Percentiles rank a stretch among this genome's conserved stretches.
phyloP scores from a whole-genome alignment of 805 yeast genomes.

The Candida piceae region DNA sequence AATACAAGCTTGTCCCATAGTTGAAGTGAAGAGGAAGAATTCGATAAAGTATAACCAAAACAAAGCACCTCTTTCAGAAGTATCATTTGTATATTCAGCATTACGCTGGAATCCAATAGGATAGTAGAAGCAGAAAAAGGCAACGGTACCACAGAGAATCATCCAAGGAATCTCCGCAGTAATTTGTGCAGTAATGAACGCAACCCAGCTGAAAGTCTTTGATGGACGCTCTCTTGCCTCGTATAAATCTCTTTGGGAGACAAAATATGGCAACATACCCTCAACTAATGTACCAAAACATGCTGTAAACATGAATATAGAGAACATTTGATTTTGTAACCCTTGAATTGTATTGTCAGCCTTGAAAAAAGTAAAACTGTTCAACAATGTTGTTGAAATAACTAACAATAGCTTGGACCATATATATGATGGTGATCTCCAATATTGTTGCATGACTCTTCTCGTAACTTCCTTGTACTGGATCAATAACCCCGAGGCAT shows the following conservation, averaged over 20 bases:
- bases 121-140: constrained; percentile 58
- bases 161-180: constrained; percentile 62
- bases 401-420: constrained; percentile 52
- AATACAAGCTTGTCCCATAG: constrained; percentile 51
- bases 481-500: constrained; percentile 36
- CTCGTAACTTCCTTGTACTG: constrained; percentile 40
- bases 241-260: constrained; percentile 54
- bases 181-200: constrained; percentile 56
- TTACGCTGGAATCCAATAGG: constrained; percentile 61
- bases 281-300: constrained; percentile 49
- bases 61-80: constrained; percentile 46
- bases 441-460: constrained; percentile 51
- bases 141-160: constrained; percentile 50
- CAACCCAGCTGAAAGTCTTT: constrained; percentile 58
- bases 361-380: constrained; percentile 63
- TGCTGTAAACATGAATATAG: constrained; percentile 60
- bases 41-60: constrained; percentile 33
- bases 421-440: constrained; percentile 56
- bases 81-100: constrained; percentile 43
- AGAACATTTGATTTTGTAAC: constrained; percentile 74
- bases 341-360: constrained; percentile 55
- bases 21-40: constrained; percentile 48
- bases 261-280: constrained; percentile 56
- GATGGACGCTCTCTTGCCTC: constrained; percentile 70
- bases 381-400: constrained; percentile 49